Percentiles rank a stretch among this genome's conserved stretches.
These are phyloP conservation scores for Melanomma pulvis-pyrius DNA, from an alignment of 495 filamentous ascomycete species.

Conservation along the genomic window DNA sequence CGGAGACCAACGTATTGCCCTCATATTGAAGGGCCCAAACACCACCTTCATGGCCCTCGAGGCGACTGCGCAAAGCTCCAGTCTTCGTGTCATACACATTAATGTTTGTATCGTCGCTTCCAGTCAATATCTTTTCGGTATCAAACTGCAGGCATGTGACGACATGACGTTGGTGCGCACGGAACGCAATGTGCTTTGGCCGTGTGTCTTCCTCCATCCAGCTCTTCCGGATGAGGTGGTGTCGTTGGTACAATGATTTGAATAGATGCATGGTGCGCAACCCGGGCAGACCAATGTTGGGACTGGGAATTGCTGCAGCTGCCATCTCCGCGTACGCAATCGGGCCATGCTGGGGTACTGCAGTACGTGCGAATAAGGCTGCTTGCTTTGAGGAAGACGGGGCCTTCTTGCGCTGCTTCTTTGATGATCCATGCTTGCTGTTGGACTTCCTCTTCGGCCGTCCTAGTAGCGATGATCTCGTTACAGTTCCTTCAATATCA, in stretches of 20 bases:
- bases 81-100: constrained; percentile 98
- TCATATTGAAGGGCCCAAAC: constrained; percentile 98
- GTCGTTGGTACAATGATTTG: constrained; percentile 93
- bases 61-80: constrained; percentile 75
- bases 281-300: constrained; percentile 74
- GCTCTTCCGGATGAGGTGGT: constrained; percentile 81
- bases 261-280: constrained; percentile 85
- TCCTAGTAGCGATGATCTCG: constrained; percentile 42
- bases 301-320: constrained; percentile 76
- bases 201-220: constrained; percentile 87
- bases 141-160: constrained; percentile 98
- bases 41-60: constrained; percentile 93
- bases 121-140: constrained; percentile 95
- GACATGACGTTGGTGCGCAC: constrained; percentile 92
- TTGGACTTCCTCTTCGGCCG: constrained; percentile 60
- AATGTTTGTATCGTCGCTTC: constrained; percentile 96
- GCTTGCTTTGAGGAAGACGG: constrained; percentile 43
- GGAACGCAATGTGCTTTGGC: constrained; percentile 93
- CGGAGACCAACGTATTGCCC: constrained; percentile 91
- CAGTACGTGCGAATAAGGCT: constrained; percentile 48
- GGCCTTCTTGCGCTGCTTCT: constrained; percentile 54
- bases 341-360: constrained; percentile 65
- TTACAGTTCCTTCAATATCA: constrained; percentile 25
- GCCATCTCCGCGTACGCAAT: constrained; percentile 84
- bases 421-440: constrained; percentile 47